Evolutionary conservation across 1,284 basidiomycete genomes (phyloP), one percentile per base, ranked within the genome.

Genomic region (Naganishia sp.): DNA sequence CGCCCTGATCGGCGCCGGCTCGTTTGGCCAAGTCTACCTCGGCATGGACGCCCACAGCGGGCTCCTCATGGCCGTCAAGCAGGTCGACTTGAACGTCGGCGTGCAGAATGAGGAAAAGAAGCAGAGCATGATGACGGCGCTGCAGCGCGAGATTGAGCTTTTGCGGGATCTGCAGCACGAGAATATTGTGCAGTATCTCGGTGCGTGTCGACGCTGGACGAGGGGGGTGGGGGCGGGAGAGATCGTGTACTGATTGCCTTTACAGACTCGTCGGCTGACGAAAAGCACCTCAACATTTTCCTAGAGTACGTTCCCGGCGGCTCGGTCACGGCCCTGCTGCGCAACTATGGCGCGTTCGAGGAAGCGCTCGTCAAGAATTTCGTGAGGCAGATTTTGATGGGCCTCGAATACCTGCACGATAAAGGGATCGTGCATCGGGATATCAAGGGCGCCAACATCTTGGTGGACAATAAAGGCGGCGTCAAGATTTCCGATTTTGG

Each of bases 401-500:
- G 96, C 4, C 84, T 99, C 50, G 86, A 88, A 71, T 99, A 98
- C 75, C 84, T 99, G 10, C 96, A 99, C 75, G 89, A 90, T 71
- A 86, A 90, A 10, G 93, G 92, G 72, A 98, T 99, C 77, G 94
- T 99, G 66, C 95, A 99, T 79, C 90, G 95, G 31, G 95, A 99
- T 75, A 98, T 99, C 82, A 99, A 98, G 75, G 95, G 95, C 28
- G 95, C 92, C 49, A 98, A 99, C 77, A 96, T 99, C 67, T 86
- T 99, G 64, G 94, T 98, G 13, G 95, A 99, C 79, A 98, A 98
- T 83, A 97, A 96, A 79, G 94, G 94, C 9, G 93, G 93, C 11
- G 90, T 98, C 82, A 99, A 99, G 81, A 98, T 99, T 53, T 94
- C 92, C 5, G 96, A 99, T 80, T 99, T 99, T 74, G 96, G 96